phyloP scores from a whole-genome alignment of 2,329 filamentous ascomycete species.

The Aspergillus pseudonomiae region DNA sequence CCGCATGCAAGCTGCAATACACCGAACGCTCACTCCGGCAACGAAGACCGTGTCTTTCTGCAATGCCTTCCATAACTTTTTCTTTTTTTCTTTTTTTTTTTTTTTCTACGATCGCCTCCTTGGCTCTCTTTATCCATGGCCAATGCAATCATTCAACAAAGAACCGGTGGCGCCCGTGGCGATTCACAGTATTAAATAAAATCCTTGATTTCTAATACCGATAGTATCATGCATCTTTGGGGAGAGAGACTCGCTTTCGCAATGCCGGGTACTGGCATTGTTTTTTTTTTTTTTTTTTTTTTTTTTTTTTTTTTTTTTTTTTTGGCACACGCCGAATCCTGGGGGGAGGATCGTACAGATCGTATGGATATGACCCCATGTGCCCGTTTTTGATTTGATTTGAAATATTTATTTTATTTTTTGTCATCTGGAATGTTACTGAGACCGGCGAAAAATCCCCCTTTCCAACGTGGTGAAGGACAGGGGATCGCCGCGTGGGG shows the following conservation, averaged over 20 bases:
- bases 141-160: conserved; percentile 1
- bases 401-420: background rate
- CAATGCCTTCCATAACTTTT: background rate
- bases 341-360: background rate
- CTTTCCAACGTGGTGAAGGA: background rate
- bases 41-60: conserved; percentile 4
- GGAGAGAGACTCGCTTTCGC: background rate
- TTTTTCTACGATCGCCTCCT: conserved; percentile 8
- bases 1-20: conserved; percentile 11
- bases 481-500: background rate
- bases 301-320: background rate
- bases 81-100: conserved; percentile 6
- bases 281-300: background rate
- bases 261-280: conserved; percentile 1
- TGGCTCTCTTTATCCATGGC: background rate
- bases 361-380: background rate
- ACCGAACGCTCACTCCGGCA: conserved; percentile 3
- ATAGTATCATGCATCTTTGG: background rate
- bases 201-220: background rate
- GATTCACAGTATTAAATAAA: conserved; percentile 1
- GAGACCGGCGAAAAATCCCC: conserved; percentile 9
- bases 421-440: conserved; percentile 17
- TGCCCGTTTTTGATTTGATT: background rate
- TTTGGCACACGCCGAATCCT: background rate
- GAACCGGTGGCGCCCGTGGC: conserved; percentile 1